Base-by-base conservation (phyloP, 2,329 filamentous ascomycete genomes). In the Fusarium begoniae region DNA sequence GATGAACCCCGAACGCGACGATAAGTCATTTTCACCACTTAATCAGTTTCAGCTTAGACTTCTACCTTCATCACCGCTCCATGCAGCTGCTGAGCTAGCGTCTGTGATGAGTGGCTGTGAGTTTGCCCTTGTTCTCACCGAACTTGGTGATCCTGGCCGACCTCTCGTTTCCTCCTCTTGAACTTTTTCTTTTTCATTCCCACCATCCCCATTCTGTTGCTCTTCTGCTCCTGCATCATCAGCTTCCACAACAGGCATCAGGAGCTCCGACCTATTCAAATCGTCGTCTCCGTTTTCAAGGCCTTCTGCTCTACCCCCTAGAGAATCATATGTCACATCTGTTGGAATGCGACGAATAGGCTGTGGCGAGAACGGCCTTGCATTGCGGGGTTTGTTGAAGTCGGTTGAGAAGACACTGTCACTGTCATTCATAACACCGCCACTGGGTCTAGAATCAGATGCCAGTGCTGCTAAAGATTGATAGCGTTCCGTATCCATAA, bases 301-400 rank as follows among this genome's bases (percentile, higher is more conserved):
- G 4, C 57, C 65, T 35, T 73, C 75, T 40, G 57, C 43, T 32
- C 77, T 72, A 4, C 79, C 81, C 13, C 79, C 79, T 14, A 85
- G 64, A 8, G 82, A 84, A 53, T 85, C 83, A 59, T 79, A 81
- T 37, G 83, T 83, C 40, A 85, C 83, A 41, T 84, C 84, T 30
- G 83, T 84, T 24, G 83, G 82, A 17, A 81, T 75, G 4, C 83
- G 79, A 15, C 84, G 80, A 48, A 85, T 85, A 30, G 83, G 89
- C 76, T 89, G 88, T 6, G 90, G 90, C 22, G 88, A 90, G 75
- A 92, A 92, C 0, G 90, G 90, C 38, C 90, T 80, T 24, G 87
- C 86, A 22, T 86, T 87, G 22, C 89, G 82, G 20, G 87, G 84
- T 56, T 86, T 84, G 79, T 88, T 89, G 72, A 88, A 84, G 53